Percentiles rank a stretch among this genome's conserved stretches.
Conservation (phyloP, 768 basidiomycete species). For the Suillus spraguei region DNA sequence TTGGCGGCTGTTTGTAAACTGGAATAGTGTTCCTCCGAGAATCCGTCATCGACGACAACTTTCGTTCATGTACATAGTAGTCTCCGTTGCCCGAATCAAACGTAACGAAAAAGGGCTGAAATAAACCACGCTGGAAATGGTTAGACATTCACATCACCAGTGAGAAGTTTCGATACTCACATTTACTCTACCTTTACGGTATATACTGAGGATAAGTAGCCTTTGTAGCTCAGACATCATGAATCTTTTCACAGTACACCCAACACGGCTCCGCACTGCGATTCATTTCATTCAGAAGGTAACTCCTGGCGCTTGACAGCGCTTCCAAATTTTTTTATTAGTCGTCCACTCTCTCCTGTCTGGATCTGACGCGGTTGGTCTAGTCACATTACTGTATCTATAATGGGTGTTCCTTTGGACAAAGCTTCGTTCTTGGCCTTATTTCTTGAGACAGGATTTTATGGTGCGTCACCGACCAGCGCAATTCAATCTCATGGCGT, state of each 20-base stretch:
- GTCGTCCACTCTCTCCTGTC: background rate
- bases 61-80: background rate
- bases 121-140: background rate
- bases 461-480: background rate
- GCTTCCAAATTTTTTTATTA: background rate
- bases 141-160: background rate
- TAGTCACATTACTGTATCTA: background rate
- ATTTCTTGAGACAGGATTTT: background rate
- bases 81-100: background rate
- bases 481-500: background rate
- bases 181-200: background rate
- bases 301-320: background rate
- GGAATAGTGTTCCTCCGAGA: too few species aligned
- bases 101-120: background rate
- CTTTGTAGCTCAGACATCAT: background rate
- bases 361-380: background rate
- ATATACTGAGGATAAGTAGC: background rate
- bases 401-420: conserved; percentile 2
- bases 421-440: conserved; percentile 3
- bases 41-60: too few species aligned
- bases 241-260: background rate
- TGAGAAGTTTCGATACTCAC: background rate
- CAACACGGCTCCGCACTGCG: background rate
- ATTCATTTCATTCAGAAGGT: background rate
- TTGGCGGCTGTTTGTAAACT: too few species aligned